phyloP scores from a whole-genome alignment of 2,329 filamentous ascomycete species.

The Pestalotiopsis fici region DNA sequence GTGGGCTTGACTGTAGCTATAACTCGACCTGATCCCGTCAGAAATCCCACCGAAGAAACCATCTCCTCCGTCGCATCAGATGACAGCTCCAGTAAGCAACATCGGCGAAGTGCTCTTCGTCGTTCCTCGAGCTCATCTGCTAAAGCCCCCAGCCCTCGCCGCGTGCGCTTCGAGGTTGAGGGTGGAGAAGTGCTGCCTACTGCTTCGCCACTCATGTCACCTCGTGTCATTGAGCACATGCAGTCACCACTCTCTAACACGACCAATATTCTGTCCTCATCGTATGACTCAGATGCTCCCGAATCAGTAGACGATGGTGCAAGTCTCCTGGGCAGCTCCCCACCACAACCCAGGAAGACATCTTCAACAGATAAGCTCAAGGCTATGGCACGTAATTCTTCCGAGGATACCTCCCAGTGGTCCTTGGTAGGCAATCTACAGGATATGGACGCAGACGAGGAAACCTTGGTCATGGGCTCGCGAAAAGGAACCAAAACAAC shows the following conservation, averaged over 20 bases:
- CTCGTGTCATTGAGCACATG: slow-evolving; percentile 28
- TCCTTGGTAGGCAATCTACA: slow-evolving; percentile 40
- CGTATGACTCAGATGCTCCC: slow-evolving; percentile 22
- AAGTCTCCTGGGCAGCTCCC: slow-evolving; percentile 29
- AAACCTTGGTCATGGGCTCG: slow-evolving; percentile 28
- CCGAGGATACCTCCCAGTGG: slow-evolving; percentile 55
- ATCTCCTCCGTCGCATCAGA: slow-evolving; percentile 54
- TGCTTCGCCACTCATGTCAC: slow-evolving; percentile 47
- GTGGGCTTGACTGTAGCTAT: slow-evolving; percentile 15
- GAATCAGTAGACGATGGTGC: slow-evolving; percentile 38
- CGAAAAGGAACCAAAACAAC: slow-evolving; percentile 14
- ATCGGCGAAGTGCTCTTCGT: slow-evolving; percentile 57
- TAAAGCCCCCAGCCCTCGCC: slow-evolving; percentile 54
- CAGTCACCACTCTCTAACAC: slow-evolving; percentile 31
- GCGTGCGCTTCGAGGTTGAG: slow-evolving; percentile 63
- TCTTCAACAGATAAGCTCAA: slow-evolving; percentile 57
- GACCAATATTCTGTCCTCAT: slow-evolving; percentile 21
- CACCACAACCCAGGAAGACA: slow-evolving; percentile 50
- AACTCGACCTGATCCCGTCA: slow-evolving; percentile 34
- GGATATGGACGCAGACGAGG: slow-evolving; percentile 28
- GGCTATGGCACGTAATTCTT: slow-evolving; percentile 50
- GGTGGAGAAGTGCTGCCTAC: slow-evolving; percentile 63
- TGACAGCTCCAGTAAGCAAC: slow-evolving; percentile 47
- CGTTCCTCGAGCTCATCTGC: slow-evolving; percentile 54
- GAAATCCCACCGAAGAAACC: slow-evolving; percentile 47